Base-by-base conservation (phyloP, 345 rosid species). In the Populus alba region DNA sequence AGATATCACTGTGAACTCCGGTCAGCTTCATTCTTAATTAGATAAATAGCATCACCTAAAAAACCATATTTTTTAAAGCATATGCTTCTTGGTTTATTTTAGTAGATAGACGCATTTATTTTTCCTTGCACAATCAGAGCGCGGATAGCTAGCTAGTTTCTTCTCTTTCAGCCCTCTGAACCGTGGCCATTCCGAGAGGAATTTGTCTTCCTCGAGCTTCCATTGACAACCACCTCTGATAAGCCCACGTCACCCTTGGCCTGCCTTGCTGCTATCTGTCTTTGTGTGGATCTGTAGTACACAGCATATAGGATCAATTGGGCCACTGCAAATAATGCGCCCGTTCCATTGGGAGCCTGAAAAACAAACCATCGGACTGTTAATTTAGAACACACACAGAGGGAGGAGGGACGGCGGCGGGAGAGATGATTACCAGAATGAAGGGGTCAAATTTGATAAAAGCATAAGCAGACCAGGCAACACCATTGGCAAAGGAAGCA, bases 341-440 rank as follows among this genome's bases (percentile, higher is more conserved):
- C 99, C 12, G 91, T 61, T 43, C 97, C 99, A 83, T 95, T 95
- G 12, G 98, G 92, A 72, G 82, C 74, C 97, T 95, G 85, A 17
- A 11, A 31, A 31, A 75, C 13, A 8, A 49, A 29, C 29, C 41
- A 23, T 16, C 23, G 6, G 29, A 71, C 25, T 41, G 41, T 51
- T 29, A 55, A 55, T 37, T 47, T 12, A 55, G 10, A 20, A 2
- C 61, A 2, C 25, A 22, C 11, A 20, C 1, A 8, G 2, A 16
- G 1, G 38, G 10, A 61, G 55, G 6, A 13, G 68, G 16, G 2
- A 23, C 20, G 57, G 68, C 12, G 3, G 27, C 16, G 57, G 13
- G 13, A 17, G 53, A 43, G 25, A 5, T 53, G 83, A 82, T 81
- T 78, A 95, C 99, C 62, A 85, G 78, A 2, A 95, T 91, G 86